Evolutionary conservation across 345 rosid species (phyloP).

Genomic region (Geranium brycei): DNA sequence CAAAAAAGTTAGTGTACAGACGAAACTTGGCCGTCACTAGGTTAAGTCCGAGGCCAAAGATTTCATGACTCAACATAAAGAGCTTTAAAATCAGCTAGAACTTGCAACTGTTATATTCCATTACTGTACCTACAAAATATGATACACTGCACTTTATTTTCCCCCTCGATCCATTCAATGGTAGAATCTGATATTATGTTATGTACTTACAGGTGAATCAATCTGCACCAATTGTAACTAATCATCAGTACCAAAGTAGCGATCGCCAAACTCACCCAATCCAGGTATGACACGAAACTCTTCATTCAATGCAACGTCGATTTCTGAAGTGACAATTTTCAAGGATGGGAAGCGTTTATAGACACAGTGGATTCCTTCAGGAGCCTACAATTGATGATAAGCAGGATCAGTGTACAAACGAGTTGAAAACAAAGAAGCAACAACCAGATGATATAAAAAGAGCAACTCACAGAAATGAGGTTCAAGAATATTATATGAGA

Average conservation of each 20-base stretch:
- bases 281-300: conserved; percentile 95
- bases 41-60: too few species aligned
- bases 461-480: conserved; percentile 65
- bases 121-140: background rate
- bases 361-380: conserved; percentile 91
- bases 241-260: conserved; percentile 95
- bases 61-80: too few species aligned
- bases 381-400: conserved; percentile 37
- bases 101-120: background rate
- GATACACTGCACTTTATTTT: too few species aligned
- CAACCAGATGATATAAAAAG: background rate
- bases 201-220: background rate
- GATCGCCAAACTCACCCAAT: conserved; percentile 95
- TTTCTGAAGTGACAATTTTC: conserved; percentile 94
- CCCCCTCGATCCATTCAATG: background rate
- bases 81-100: too few species aligned
- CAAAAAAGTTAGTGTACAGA: too few species aligned
- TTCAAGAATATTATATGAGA: conserved; percentile 89
- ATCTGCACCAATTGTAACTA: conserved; percentile 2
- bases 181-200: too few species aligned
- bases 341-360: conserved; percentile 66
- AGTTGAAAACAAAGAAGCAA: background rate
- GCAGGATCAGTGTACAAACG: background rate
- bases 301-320: conserved; percentile 66
- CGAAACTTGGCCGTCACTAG: too few species aligned